Evolutionary conservation across 192 early-diverging fungal genomes (phyloP).

Genomic region (Powellomyces hirtus): DNA sequence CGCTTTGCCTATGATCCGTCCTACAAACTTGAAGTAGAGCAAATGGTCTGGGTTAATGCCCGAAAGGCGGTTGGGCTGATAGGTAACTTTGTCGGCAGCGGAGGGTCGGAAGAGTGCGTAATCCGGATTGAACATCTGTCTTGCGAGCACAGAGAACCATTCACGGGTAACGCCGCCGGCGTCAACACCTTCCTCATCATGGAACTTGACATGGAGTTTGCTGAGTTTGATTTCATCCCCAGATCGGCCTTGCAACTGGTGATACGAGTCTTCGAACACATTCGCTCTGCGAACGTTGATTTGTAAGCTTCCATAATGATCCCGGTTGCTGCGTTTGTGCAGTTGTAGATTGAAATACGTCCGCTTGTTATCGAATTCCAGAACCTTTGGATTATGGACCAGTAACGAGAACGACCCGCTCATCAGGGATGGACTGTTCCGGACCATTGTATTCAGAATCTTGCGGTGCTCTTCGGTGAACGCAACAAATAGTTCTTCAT

Average conservation of each 20-base stretch:
- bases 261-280: constrained; percentile 97
- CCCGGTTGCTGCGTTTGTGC: constrained; percentile 73
- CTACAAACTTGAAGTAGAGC: constrained; percentile 96
- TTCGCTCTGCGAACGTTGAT: constrained; percentile 89
- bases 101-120: constrained; percentile 98
- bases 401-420: constrained; percentile 94
- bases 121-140: constrained; percentile 98
- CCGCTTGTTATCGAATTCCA: constrained; percentile 99
- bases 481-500: constrained; percentile 75
- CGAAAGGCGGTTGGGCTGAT: constrained; percentile 95
- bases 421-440: constrained; percentile 94
- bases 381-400: constrained; percentile 94
- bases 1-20: constrained; percentile 98
- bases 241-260: constrained; percentile 82
- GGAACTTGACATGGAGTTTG: constrained; percentile 89
- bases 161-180: constrained; percentile 96
- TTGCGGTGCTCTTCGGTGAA: constrained; percentile 95
- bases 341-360: constrained; percentile 96
- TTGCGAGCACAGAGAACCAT: constrained; percentile 95
- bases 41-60: constrained; percentile 92
- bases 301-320: constrained; percentile 70
- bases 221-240: constrained; percentile 94
- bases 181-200: constrained; percentile 97
- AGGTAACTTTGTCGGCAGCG: constrained; percentile 91
- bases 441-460: constrained; percentile 95